Percentiles rank a stretch among this genome's conserved stretches.
These are phyloP conservation scores for Arachnopeziza araneosa DNA, from an alignment of 2,329 filamentous ascomycete genomes.

Conservation along the genomic window DNA sequence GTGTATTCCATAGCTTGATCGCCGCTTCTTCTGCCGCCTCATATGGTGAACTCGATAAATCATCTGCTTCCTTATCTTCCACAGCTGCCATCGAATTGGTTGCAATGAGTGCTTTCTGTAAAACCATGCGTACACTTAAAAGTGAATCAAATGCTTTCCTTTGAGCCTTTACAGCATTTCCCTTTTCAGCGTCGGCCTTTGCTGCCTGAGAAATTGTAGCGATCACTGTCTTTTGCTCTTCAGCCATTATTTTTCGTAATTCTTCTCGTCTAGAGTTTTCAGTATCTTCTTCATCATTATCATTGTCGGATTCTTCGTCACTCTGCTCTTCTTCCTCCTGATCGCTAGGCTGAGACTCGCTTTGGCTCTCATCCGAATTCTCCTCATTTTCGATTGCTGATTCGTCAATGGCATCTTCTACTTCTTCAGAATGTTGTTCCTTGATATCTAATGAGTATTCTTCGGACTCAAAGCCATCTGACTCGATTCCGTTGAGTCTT, in stretches of 20 bases:
- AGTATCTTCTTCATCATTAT: slow-evolving; percentile 27
- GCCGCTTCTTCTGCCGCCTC: slow-evolving; percentile 80
- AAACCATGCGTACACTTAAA: slow-evolving; percentile 81
- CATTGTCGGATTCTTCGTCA: slow-evolving; percentile 24
- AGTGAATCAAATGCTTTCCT: slow-evolving; percentile 81
- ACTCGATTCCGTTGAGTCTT: slow-evolving; percentile 23
- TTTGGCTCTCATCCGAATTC: slow-evolving; percentile 21
- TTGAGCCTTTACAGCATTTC: slow-evolving; percentile 79
- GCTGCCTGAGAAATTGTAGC: slow-evolving; percentile 56
- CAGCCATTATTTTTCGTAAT: slow-evolving; percentile 60
- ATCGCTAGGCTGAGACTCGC: slow-evolving; percentile 25
- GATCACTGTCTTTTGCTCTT: slow-evolving; percentile 61
- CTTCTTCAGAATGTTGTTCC: slow-evolving; percentile 29
- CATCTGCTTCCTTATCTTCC: slow-evolving; percentile 37
- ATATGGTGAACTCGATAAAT: slow-evolving; percentile 45
- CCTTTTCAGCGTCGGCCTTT: slow-evolving; percentile 77
- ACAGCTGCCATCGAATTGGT: slow-evolving; percentile 64
- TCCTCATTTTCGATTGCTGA: slow-evolving; percentile 16
- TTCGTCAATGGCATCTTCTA: slow-evolving; percentile 5
- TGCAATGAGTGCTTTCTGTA: slow-evolving; percentile 85
- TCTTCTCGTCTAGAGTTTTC: slow-evolving; percentile 44
- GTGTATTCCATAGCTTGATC: slow-evolving; percentile 75
- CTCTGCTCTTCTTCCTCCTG: slow-evolving; percentile 28
- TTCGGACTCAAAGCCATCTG: slow-evolving; percentile 26
- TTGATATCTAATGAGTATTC: slow-evolving; percentile 30